A percentile compares a stretch with the other conserved stretches of the same genome.
These are phyloP conservation scores for Zizania latifolia DNA, from an alignment of 176 grass and related monocot species.

Conservation along the genomic window DNA sequence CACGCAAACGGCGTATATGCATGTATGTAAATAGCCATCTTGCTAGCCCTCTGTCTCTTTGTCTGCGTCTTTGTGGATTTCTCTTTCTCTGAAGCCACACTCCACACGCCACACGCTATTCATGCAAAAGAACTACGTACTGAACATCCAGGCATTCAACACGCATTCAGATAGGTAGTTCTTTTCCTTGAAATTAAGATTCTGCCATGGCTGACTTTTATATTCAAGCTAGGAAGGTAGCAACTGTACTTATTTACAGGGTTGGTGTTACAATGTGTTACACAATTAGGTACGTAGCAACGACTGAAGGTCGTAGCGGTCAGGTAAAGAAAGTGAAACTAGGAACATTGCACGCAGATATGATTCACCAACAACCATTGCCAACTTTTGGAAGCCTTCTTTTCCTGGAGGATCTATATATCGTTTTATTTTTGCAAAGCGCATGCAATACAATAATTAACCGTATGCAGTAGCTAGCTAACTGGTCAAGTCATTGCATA, in stretches of 20 bases:
- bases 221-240: too few relatives aligned
- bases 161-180: background rate
- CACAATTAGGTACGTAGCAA: too few relatives aligned
- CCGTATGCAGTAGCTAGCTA: too few relatives aligned
- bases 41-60: background rate
- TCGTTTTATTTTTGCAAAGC: background rate
- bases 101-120: background rate
- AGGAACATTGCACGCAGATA: background rate
- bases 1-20: background rate
- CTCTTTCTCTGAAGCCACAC: background rate
- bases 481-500: background rate
- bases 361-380: background rate
- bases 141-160: background rate
- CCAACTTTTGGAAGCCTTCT: background rate
- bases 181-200: too few relatives aligned
- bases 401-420: background rate
- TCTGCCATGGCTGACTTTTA: too few relatives aligned
- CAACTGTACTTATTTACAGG: too few relatives aligned
- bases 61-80: background rate
- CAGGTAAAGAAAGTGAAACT: background rate
- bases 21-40: background rate
- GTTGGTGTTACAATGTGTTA: too few relatives aligned
- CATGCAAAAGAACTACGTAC: background rate
- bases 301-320: too few relatives aligned
- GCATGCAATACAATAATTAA: background rate